These are phyloP conservation scores for Colletotrichum tabaci DNA, from an alignment of 2,329 filamentous ascomycete genomes.

Conservation along the genomic window DNA sequence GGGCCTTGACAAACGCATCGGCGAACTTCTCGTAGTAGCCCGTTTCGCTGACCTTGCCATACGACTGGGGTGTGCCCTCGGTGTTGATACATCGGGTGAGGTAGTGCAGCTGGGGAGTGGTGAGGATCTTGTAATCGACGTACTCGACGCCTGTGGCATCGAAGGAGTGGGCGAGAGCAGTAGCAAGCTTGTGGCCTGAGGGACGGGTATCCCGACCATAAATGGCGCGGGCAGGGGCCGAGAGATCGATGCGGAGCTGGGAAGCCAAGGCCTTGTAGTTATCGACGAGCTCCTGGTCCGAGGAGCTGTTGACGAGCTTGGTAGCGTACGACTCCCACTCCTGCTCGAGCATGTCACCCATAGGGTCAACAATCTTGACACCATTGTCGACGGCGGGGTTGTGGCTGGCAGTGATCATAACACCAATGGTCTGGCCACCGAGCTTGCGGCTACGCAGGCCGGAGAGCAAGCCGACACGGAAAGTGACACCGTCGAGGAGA, in stretches of 20 bases:
- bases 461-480: slow-evolving; percentile 91
- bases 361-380: slow-evolving; percentile 95
- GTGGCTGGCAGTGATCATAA: slow-evolving; percentile 97
- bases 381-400: slow-evolving; percentile 93
- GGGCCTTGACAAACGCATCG: slow-evolving; percentile 86
- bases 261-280: slow-evolving; percentile 83
- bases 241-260: slow-evolving; percentile 82
- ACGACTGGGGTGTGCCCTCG: slow-evolving; percentile 86
- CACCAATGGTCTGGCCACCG: slow-evolving; percentile 90
- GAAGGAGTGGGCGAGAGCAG: slow-evolving; percentile 84
- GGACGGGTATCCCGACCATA: slow-evolving; percentile 94
- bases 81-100: slow-evolving; percentile 96
- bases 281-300: slow-evolving; percentile 81
- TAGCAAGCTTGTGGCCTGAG: slow-evolving; percentile 87
- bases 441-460: slow-evolving; percentile 91
- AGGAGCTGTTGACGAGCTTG: slow-evolving; percentile 85
- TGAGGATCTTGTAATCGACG: slow-evolving; percentile 91
- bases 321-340: slow-evolving; percentile 95
- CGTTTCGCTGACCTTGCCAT: slow-evolving; percentile 88
- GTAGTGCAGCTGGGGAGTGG: slow-evolving; percentile 98
- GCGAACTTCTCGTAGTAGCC: slow-evolving; percentile 97
- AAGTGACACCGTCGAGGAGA: slow-evolving; percentile 91
- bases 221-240: slow-evolving; percentile 82
- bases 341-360: slow-evolving; percentile 98
- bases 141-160: slow-evolving; percentile 81